Evolutionary conservation across 78 protist genomes (phyloP).

Genomic region (Protostelium mycophagum): DNA sequence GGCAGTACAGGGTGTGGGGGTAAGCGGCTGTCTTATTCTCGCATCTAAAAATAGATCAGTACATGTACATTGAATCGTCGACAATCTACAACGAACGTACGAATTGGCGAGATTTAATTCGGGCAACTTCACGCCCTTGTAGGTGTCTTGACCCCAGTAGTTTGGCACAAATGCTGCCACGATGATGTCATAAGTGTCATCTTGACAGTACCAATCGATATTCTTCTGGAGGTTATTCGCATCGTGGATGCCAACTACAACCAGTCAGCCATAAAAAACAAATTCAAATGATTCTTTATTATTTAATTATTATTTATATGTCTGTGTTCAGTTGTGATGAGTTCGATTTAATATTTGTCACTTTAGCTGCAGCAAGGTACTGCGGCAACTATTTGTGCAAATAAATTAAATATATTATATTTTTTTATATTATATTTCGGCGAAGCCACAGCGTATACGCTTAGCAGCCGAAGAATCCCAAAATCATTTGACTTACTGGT

Average conservation of each 20-base stretch:
- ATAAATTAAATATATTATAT: too few species aligned
- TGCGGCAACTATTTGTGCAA: too few species aligned
- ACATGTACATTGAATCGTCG: neutral
- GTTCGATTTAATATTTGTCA: too few species aligned
- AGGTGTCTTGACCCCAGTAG: conserved; percentile 10
- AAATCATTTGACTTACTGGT: neutral
- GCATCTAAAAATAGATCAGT: neutral
- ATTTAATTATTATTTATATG: too few species aligned
- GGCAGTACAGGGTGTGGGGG: neutral
- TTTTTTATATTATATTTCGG: too few species aligned
- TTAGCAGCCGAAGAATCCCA: neutral
- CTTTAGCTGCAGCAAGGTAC: too few species aligned
- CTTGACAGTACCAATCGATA: conserved; percentile 10
- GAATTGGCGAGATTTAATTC: conserved; percentile 22
- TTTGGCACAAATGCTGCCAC: conserved; percentile 8
- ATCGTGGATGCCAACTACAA: neutral
- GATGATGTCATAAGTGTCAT: conserved; percentile 19
- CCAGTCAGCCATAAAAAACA: too few species aligned
- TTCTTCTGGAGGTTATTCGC: conserved; percentile 1
- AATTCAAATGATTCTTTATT: too few species aligned
- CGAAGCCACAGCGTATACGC: too few species aligned
- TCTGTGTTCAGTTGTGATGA: too few species aligned
- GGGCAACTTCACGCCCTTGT: conserved; percentile 4
- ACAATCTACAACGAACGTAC: conserved; percentile 1
- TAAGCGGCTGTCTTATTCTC: neutral